These are phyloP conservation scores for Russula olivacea DNA, from an alignment of 768 basidiomycete genomes.

Conservation along the genomic window DNA sequence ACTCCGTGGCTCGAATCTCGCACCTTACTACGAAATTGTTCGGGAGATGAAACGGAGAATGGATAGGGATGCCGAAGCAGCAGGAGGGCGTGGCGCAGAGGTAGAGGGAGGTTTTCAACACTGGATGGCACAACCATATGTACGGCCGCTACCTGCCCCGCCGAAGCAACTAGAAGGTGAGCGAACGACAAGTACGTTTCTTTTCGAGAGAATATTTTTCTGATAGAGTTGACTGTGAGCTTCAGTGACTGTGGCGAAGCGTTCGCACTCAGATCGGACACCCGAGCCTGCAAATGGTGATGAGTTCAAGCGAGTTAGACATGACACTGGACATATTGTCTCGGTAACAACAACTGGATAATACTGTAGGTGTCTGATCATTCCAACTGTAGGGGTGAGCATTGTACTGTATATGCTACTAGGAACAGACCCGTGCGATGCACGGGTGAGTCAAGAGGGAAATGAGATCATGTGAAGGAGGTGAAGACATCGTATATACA, in stretches of 20 bases:
- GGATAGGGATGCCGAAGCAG: conserved; percentile 44
- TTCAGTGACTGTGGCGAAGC: not conserved
- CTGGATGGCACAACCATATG: conserved; percentile 70
- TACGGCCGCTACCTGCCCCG: conserved; percentile 37
- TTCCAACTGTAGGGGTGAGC: too few species aligned
- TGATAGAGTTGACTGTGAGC: not conserved
- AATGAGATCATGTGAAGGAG: too few species aligned
- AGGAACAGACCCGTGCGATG: too few species aligned
- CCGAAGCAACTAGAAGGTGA: conserved; percentile 3
- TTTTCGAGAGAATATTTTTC: not conserved
- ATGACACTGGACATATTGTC: not conserved
- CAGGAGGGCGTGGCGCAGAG: conserved; percentile 36
- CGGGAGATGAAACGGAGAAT: conserved; percentile 55
- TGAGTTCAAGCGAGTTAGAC: conserved; percentile 7
- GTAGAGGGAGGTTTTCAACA: conserved; percentile 48
- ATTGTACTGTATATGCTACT: too few species aligned
- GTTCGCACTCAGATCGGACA: not conserved
- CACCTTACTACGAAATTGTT: conserved; percentile 46
- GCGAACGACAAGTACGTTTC: not conserved
- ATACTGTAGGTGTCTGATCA: not conserved
- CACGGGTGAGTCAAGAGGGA: too few species aligned
- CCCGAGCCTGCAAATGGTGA: not conserved
- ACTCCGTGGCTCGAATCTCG: conserved; percentile 28
- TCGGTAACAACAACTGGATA: conserved; percentile 1
- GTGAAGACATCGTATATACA: too few species aligned